phyloP scores from a whole-genome alignment of 1,139 yeast genomes.

The Candida sanyaensis region DNA sequence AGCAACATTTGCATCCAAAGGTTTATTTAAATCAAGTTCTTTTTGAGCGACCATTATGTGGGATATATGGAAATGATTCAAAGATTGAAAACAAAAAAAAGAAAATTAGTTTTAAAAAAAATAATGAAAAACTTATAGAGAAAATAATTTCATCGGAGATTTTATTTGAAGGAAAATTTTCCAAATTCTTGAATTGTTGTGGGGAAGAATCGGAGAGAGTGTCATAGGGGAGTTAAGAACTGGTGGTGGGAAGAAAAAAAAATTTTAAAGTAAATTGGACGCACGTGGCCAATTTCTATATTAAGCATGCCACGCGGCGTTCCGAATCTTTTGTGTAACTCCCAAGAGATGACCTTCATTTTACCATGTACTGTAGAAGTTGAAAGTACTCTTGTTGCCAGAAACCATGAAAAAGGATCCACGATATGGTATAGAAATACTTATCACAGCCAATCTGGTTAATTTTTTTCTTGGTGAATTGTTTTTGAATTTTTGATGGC shows the following conservation, averaged over 20 bases:
- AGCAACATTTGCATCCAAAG: slow-evolving; percentile 51
- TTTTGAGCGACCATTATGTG: slow-evolving; percentile 32
- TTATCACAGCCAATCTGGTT: too few species aligned
- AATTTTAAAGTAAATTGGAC: background rate
- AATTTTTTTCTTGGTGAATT: too few species aligned
- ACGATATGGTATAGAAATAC: too few species aligned
- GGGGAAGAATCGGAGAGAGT: background rate
- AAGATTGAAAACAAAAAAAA: background rate
- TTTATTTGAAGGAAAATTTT: background rate
- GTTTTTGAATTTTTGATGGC: too few species aligned
- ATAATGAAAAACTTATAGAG: background rate
- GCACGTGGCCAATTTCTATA: slow-evolving; percentile 1
- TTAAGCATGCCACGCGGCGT: background rate
- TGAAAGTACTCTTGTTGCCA: too few species aligned
- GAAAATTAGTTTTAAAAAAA: background rate
- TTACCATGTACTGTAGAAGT: too few species aligned
- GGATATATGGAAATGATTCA: background rate
- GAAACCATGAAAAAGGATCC: too few species aligned
- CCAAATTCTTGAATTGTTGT: background rate
- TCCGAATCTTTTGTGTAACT: background rate
- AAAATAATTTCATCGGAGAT: background rate
- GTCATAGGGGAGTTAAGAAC: background rate
- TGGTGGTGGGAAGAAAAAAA: background rate
- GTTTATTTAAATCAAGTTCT: slow-evolving; percentile 51
- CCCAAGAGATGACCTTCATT: too few species aligned